Evolutionary conservation across 106 monocot genomes (phyloP).

Genomic region (Dioscorea dumetorum): DNA sequence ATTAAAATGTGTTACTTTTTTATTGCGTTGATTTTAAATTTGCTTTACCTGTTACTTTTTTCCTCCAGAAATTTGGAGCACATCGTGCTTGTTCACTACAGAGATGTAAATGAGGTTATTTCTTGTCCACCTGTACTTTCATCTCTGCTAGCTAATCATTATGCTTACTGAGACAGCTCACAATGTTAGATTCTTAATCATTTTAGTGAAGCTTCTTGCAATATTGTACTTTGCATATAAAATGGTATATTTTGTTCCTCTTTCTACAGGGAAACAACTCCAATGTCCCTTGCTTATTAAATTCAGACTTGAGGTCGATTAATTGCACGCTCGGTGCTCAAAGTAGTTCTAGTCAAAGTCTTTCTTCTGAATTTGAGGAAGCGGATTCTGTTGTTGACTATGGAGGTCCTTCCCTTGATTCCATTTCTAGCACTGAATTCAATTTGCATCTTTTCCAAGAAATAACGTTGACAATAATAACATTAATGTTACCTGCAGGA

Average conservation of each 20-base stretch:
- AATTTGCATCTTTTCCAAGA: conserved; percentile 3
- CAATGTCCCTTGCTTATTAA: neutral
- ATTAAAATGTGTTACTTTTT: neutral
- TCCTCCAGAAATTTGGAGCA: conserved; percentile 29
- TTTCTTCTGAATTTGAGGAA: conserved; percentile 39
- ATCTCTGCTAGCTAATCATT: no score
- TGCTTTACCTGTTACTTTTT: neutral
- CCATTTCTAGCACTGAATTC: conserved; percentile 10
- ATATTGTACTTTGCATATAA: no score
- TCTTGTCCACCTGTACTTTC: neutral
- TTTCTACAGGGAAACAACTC: neutral
- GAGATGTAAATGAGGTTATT: conserved; percentile 35
- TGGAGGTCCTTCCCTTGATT: conserved; percentile 9
- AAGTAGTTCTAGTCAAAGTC: conserved; percentile 7
- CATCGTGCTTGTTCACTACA: conserved; percentile 38
- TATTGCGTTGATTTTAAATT: neutral
- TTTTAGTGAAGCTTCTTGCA: no score
- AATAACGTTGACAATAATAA: neutral
- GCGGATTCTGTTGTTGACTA: conserved; percentile 28
- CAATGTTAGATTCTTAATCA: no score
- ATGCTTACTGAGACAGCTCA: no score
- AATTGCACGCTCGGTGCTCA: neutral
- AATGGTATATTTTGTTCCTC: no score
- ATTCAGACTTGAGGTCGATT: neutral
- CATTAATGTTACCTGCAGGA: neutral